Base-by-base conservation (phyloP, 495 filamentous ascomycete species). In the Tetracladium marchalianum region DNA sequence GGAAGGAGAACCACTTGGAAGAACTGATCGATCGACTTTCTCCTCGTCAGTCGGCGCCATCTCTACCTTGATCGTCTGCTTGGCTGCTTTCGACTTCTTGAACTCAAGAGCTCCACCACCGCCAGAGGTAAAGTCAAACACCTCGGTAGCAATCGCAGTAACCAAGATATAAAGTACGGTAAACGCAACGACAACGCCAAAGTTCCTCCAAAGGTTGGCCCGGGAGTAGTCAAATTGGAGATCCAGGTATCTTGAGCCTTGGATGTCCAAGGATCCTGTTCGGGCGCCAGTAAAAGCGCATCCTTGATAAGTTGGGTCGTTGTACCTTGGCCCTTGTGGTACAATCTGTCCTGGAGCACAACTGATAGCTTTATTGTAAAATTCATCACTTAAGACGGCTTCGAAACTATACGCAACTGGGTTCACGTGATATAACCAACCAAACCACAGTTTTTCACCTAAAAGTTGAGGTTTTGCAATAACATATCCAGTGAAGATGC, bases 181-280 rank as follows among this genome's bases (percentile, higher is more conserved):
- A 43, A 85, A 87, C 12, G 80, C 82, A 35, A 87, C 72, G 33
- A 88, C 44, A 43, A 89, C 80, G 40, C 81, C 85, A 56, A 84
- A 87, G 58, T 92, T 89, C 13, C 84, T 80, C 86, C 86, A 92
- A 13, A 89, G 60, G 54, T 92, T 72, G 11, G 60, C 54, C 1
- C 78, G 75, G 4, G 66, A 73, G 56, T 87, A 90, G 27, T 72
- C 64, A 51, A 76, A 79, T 6, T 67, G 66, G 1, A 59, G 55
- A 10, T 60, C 53, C 16, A 90, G 50, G 52, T 87, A 90, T 15
- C 68, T 67, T 13, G 67, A 61, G 0, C 86, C 86, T 2, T 67
- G 48, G 11, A 90, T 70, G 11, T 37, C 35, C 6, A 46, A 37
- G 11, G 59, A 60, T 8, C 65, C 66, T 11, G 70, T 48, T 7